A percentile compares a stretch with the other conserved stretches of the same genome.
phyloP scores from a whole-genome alignment of 768 basidiomycete genomes.

The Leccinum subgranulosum region DNA sequence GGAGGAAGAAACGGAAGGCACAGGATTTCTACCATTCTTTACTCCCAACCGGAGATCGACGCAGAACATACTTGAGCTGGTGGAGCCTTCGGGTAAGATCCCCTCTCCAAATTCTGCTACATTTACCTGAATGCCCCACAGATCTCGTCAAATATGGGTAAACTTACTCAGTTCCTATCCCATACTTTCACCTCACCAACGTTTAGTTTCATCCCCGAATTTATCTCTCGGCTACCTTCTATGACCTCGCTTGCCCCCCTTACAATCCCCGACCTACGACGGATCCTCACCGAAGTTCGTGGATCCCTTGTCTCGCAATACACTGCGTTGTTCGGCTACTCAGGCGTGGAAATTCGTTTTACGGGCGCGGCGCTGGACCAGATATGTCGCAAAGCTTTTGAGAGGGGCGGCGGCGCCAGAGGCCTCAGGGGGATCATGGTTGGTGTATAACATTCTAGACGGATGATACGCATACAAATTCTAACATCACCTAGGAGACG shows the following conservation, averaged over 20 bases:
- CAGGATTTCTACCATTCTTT: constrained; percentile 63
- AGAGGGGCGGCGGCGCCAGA: constrained; percentile 86
- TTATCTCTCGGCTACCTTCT: constrained; percentile 91
- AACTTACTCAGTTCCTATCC: constrained; percentile 3
- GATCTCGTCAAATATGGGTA: constrained; percentile 88
- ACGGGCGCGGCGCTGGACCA: constrained; percentile 77
- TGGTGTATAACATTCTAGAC: constrained; percentile 12
- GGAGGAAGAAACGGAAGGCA: constrained; percentile 34
- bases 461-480: neutral
- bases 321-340: constrained; percentile 76
- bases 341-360: constrained; percentile 83
- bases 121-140: constrained; percentile 21
- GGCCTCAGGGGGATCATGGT: constrained; percentile 90
- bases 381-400: constrained; percentile 74
- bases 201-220: constrained; percentile 87
- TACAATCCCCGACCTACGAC: constrained; percentile 75
- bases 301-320: constrained; percentile 92
- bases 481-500: constrained; percentile 51
- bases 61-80: constrained; percentile 58
- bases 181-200: constrained; percentile 2
- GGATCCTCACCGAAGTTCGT: constrained; percentile 90
- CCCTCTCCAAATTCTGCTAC: neutral
- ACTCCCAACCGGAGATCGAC: constrained; percentile 63
- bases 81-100: constrained; percentile 63
- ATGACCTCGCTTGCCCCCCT: constrained; percentile 80